Percentiles rank a stretch among this genome's conserved stretches.
Evolutionary conservation across 495 filamentous ascomycete species (phyloP).

Genomic region (Penicillium paxilli): DNA sequence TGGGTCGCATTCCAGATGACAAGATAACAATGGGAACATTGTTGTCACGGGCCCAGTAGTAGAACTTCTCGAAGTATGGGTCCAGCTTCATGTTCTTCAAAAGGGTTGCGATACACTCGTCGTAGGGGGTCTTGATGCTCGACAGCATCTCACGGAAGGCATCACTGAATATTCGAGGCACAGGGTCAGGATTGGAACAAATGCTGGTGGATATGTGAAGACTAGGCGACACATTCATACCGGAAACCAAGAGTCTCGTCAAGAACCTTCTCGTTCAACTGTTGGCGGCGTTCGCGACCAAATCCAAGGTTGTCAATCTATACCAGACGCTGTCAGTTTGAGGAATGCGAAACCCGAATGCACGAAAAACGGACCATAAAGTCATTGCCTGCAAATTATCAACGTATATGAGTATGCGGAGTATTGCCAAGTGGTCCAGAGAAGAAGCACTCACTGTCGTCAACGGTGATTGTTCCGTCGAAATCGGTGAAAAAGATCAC

Average conservation of each 20-base stretch:
- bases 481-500: conserved; percentile 98
- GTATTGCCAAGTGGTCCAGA: background rate
- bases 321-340: conserved; percentile 10
- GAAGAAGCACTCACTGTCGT: conserved; percentile 62
- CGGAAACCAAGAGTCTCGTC: conserved; percentile 68
- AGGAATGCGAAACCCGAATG: background rate
- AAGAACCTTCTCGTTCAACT: conserved; percentile 72
- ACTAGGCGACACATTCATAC: conserved; percentile 44
- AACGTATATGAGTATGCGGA: background rate
- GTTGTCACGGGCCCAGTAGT: conserved; percentile 72
- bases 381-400: conserved; percentile 68
- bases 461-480: conserved; percentile 89
- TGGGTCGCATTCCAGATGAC: conserved; percentile 86
- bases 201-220: background rate
- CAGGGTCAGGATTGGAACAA: background rate
- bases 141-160: conserved; percentile 87
- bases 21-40: conserved; percentile 91
- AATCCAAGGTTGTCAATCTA: conserved; percentile 90
- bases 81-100: conserved; percentile 84
- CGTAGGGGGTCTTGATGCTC: conserved; percentile 72
- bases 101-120: conserved; percentile 74
- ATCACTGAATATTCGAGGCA: conserved; percentile 47
- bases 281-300: conserved; percentile 61
- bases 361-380: conserved; percentile 57
- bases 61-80: conserved; percentile 82